Evolutionary conservation across 2,329 filamentous ascomycete genomes (phyloP).

Genomic region (Tricladium varicosporioides): DNA sequence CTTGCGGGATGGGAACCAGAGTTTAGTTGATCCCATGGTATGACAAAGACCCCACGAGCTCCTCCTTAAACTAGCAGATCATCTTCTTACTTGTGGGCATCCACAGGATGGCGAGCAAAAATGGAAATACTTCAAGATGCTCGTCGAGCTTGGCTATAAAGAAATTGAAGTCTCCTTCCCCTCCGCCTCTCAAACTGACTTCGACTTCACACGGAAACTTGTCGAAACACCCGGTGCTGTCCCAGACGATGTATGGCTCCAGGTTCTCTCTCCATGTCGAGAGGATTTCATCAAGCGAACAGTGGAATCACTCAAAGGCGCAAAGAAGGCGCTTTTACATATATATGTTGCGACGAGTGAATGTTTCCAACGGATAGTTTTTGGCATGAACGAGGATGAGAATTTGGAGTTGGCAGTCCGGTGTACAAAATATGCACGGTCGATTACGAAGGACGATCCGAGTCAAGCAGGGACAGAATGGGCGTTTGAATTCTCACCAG

Average conservation of each 20-base stretch:
- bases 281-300: conserved; percentile 87
- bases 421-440: conserved; percentile 83
- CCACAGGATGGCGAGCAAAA: conserved; percentile 87
- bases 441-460: conserved; percentile 80
- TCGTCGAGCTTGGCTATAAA: conserved; percentile 89
- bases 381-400: conserved; percentile 81
- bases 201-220: conserved; percentile 86
- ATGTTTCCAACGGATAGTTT: conserved; percentile 90
- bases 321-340: conserved; percentile 92
- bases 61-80: not conserved
- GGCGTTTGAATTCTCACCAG: conserved; percentile 81
- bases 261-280: conserved; percentile 89
- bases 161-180: conserved; percentile 97
- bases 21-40: conserved; percentile 89
- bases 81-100: conserved; percentile 2
- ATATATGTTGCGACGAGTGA: conserved; percentile 95
- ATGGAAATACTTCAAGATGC: conserved; percentile 92
- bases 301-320: conserved; percentile 81
- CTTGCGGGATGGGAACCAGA: conserved; percentile 91
- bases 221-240: conserved; percentile 80
- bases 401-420: conserved; percentile 77
- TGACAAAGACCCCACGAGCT: conserved; percentile 28
- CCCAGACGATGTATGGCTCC: conserved; percentile 86
- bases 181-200: conserved; percentile 91
- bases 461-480: conserved; percentile 59